These are phyloP conservation scores for Kurtzmaniella fragi DNA, from an alignment of 805 yeast genomes.

Conservation along the genomic window DNA sequence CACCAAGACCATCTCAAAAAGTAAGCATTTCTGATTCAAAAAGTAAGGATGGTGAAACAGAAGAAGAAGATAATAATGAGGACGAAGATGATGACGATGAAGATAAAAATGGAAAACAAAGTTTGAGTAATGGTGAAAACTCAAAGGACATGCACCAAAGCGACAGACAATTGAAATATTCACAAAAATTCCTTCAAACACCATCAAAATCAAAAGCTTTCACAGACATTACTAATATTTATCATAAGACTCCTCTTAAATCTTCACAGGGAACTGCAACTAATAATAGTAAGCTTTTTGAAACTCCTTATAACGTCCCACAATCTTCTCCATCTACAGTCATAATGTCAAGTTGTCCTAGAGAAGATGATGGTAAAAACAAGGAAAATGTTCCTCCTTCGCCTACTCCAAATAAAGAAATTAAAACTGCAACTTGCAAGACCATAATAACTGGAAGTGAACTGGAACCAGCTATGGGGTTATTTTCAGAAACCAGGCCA, in stretches of 20 bases:
- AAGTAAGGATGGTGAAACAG: conserved; percentile 7
- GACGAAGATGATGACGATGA: conserved; percentile 11
- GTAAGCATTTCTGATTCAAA: conserved; percentile 10
- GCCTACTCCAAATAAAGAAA: conserved; percentile 34
- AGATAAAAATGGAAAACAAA: conserved; percentile 1
- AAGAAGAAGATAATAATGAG: conserved; percentile 10
- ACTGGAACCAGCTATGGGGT: conserved; percentile 34
- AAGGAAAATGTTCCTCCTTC: conserved; percentile 18
- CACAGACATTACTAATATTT: conserved; percentile 19
- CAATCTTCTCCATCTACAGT: conserved; percentile 41
- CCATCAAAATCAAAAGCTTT: conserved; percentile 10
- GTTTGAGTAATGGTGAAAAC: conserved; percentile 6
- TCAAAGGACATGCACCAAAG: conserved; percentile 7
- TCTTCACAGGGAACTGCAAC: conserved; percentile 2
- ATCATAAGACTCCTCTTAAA: conserved; percentile 11
- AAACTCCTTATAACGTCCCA: conserved; percentile 30
- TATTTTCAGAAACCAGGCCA: conserved; percentile 24
- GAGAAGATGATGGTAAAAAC: conserved; percentile 1
- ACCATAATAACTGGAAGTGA: conserved; percentile 7
- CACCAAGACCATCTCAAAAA: conserved; percentile 31
- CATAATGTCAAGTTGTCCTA: conserved; percentile 27
- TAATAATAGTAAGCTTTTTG: conserved; percentile 10
- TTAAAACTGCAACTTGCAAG: conserved; percentile 1
- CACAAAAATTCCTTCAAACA: conserved; percentile 4
- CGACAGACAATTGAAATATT: conserved; percentile 1